Conservation (phyloP, 2,329 filamentous ascomycete genomes). For the Aspergillus arachidicola region DNA sequence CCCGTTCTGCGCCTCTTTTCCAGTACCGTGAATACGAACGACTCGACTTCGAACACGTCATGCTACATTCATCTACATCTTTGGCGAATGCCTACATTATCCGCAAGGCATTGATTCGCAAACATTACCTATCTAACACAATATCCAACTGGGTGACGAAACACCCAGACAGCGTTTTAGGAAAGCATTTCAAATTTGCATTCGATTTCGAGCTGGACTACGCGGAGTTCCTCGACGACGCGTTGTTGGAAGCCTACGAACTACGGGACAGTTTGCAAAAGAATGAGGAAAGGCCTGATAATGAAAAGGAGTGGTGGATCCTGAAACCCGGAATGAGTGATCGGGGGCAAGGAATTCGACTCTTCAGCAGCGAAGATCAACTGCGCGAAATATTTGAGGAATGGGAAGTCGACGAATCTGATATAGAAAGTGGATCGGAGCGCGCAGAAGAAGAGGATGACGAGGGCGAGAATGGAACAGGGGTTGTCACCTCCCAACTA, state of each 20-base stretch:
- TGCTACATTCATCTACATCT: constrained; percentile 61
- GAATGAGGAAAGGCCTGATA: constrained; percentile 68
- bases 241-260: constrained; percentile 86
- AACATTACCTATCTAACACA: constrained; percentile 87
- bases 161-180: constrained; percentile 70
- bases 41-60: constrained; percentile 78
- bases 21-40: constrained; percentile 86
- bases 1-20: constrained; percentile 57
- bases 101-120: constrained; percentile 92
- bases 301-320: constrained; percentile 87
- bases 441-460: constrained; percentile 36
- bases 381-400: constrained; percentile 86
- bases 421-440: constrained; percentile 46
- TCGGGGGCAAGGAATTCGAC: constrained; percentile 84
- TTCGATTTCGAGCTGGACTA: constrained; percentile 95
- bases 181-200: constrained; percentile 70
- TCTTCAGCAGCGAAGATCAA: constrained; percentile 84
- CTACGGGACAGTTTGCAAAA: constrained; percentile 73
- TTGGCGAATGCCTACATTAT: constrained; percentile 91
- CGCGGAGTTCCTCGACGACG: constrained; percentile 93
- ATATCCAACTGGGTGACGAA: constrained; percentile 85
- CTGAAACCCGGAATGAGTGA: constrained; percentile 98
- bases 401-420: constrained; percentile 74
- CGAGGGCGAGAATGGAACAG: constrained; percentile 36
- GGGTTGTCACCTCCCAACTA: constrained; percentile 83